Evolutionary conservation across 2,329 filamentous ascomycete species (phyloP).

Genomic region (Calycina herbarum): DNA sequence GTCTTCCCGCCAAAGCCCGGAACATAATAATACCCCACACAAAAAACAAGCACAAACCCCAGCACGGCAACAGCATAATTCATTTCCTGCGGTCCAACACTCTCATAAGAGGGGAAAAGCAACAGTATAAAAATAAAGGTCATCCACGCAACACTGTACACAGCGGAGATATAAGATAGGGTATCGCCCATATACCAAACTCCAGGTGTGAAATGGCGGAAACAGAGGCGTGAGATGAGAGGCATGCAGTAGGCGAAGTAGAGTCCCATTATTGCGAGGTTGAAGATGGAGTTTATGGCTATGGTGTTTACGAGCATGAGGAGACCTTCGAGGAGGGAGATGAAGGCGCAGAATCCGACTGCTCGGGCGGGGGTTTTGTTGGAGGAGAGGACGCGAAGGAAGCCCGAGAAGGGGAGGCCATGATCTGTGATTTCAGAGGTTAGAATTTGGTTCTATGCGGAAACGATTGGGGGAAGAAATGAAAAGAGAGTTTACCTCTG

Average conservation of each 20-base stretch:
- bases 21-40: slow-evolving; percentile 35
- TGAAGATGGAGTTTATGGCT: slow-evolving; percentile 38
- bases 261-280: slow-evolving; percentile 39
- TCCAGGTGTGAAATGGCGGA: slow-evolving; percentile 35
- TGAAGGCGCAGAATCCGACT: slow-evolving; percentile 33
- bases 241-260: slow-evolving; percentile 40
- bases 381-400: slow-evolving; percentile 32
- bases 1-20: slow-evolving; percentile 35
- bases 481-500: slow-evolving; percentile 26
- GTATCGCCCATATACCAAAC: slow-evolving; percentile 37
- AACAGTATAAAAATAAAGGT: slow-evolving; percentile 37
- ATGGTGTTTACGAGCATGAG: slow-evolving; percentile 39
- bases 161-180: slow-evolving; percentile 30
- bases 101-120: slow-evolving; percentile 33
- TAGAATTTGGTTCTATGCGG: not conserved
- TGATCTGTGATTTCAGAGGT: slow-evolving; percentile 27
- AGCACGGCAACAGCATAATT: slow-evolving; percentile 37
- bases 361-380: slow-evolving; percentile 37
- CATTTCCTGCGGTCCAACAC: slow-evolving; percentile 33
- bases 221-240: slow-evolving; percentile 33
- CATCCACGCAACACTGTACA: slow-evolving; percentile 37
- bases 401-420: slow-evolving; percentile 35
- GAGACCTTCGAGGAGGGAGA: slow-evolving; percentile 35
- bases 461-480: not conserved
- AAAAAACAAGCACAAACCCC: slow-evolving; percentile 36